Conservation (phyloP, 441 rosid genomes). For the Isatis lusitanica region DNA sequence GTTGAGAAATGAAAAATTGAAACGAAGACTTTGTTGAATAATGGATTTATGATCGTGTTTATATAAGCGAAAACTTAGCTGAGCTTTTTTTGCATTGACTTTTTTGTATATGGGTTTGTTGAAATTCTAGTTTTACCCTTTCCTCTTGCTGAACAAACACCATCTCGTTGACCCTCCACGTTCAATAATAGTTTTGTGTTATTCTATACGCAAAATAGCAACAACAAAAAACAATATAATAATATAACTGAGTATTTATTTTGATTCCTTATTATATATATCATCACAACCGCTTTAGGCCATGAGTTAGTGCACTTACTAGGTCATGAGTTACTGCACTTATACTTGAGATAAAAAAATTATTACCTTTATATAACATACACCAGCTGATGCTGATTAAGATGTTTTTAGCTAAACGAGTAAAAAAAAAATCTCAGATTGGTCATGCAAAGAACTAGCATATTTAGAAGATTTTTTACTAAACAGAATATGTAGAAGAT, state of each 20-base stretch:
- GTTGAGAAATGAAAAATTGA: constrained; percentile 16
- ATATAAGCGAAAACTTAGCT: constrained; percentile 31
- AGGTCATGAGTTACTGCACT: background rate
- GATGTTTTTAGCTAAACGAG: background rate
- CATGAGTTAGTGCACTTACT: constrained; percentile 1
- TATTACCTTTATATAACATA: background rate
- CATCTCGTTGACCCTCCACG: constrained; percentile 33
- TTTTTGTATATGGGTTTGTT: constrained; percentile 2
- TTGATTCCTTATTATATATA: no score
- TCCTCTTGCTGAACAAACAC: constrained; percentile 30
- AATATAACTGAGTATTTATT: background rate
- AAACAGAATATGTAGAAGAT: no score
- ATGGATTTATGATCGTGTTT: constrained; percentile 27
- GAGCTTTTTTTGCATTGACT: constrained; percentile 35
- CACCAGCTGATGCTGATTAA: background rate
- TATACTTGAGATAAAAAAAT: background rate
- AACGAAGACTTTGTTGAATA: constrained; percentile 28
- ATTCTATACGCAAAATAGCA: background rate
- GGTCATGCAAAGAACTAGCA: background rate
- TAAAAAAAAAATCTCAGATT: background rate
- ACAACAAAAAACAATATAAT: background rate
- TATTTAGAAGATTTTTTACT: no score
- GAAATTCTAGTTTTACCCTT: constrained; percentile 36
- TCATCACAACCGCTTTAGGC: background rate
- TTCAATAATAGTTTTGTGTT: constrained; percentile 33